A percentile compares a stretch with the other conserved stretches of the same genome.
phyloP scores from a whole-genome alignment of 2,329 filamentous ascomycete genomes.

The Purpureocillium lavendulum region DNA sequence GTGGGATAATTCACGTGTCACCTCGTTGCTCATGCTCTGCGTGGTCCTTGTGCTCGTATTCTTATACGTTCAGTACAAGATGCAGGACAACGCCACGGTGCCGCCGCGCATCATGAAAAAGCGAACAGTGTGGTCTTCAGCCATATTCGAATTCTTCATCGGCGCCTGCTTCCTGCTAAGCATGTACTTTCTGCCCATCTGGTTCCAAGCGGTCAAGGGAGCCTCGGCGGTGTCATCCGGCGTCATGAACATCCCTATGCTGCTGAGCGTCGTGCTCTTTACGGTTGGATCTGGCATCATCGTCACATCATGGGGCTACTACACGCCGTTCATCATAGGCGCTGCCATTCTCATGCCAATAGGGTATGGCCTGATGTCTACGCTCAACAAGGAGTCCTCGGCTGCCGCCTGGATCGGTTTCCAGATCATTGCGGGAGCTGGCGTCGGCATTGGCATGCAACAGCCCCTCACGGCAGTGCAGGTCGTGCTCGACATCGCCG shows the following conservation, averaged over 20 bases:
- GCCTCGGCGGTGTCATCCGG: slow-evolving; percentile 28
- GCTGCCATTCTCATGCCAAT: slow-evolving; percentile 24
- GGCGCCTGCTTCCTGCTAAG: slow-evolving; percentile 21
- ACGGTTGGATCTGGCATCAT: slow-evolving; percentile 23
- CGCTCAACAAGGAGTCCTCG: slow-evolving; percentile 23
- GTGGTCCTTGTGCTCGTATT: slow-evolving; percentile 25
- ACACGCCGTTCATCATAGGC: slow-evolving; percentile 32
- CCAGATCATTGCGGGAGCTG: slow-evolving; percentile 30
- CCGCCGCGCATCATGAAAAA: slow-evolving; percentile 31
- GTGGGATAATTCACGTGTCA: slow-evolving; percentile 15
- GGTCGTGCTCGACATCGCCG: slow-evolving; percentile 25
- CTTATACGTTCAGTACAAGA: slow-evolving; percentile 26
- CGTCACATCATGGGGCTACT: slow-evolving; percentile 33
- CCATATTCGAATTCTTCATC: slow-evolving; percentile 28
- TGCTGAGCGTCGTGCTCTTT: slow-evolving; percentile 26
- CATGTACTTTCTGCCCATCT: slow-evolving; percentile 34
- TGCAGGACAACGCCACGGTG: slow-evolving; percentile 32
- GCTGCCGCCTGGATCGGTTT: slow-evolving; percentile 34
- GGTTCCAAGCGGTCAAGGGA: slow-evolving; percentile 36
- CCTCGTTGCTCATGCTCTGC: slow-evolving; percentile 21
- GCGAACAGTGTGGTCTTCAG: slow-evolving; percentile 27
- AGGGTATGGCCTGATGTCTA: slow-evolving; percentile 33
- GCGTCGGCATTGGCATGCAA: slow-evolving; percentile 29
- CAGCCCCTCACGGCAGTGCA: slow-evolving; percentile 30
- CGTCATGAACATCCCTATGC: slow-evolving; percentile 30